Evolutionary conservation across 768 basidiomycete species (phyloP).

Genomic region (Kwoniella shandongensis): DNA sequence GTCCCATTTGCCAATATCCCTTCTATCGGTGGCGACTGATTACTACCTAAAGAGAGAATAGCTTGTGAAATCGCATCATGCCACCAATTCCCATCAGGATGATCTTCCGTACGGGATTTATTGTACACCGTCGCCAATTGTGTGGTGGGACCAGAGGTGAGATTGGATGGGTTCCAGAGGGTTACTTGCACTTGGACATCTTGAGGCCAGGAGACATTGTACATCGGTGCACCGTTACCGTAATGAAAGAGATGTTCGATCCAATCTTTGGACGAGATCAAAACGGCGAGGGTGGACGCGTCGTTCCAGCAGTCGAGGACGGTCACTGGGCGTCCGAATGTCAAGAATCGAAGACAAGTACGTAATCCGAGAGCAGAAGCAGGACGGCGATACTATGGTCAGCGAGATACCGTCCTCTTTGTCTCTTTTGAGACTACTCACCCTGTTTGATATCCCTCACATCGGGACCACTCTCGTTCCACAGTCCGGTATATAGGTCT

Average conservation of each 20-base stretch:
- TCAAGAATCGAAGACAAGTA: background rate
- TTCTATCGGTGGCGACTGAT: background rate
- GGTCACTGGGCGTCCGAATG: constrained; percentile 19
- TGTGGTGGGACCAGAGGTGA: constrained; percentile 1
- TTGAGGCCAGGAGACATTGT: constrained; percentile 8
- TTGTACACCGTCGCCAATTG: constrained; percentile 1
- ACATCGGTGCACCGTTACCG: constrained; percentile 23
- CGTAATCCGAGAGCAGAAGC: no score
- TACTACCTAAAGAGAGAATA: constrained; percentile 1
- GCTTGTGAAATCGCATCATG: constrained; percentile 17
- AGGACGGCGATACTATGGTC: no score
- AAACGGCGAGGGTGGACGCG: constrained; percentile 30
- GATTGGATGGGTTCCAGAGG: constrained; percentile 15
- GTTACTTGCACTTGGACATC: constrained; percentile 11
- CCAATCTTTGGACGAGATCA: constrained; percentile 29
- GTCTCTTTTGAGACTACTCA: constrained; percentile 10
- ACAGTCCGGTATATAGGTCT: constrained; percentile 1
- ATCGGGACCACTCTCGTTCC: constrained; percentile 23
- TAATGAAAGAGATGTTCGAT: constrained; percentile 25
- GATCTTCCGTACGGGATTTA: constrained; percentile 18
- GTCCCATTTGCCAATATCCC: constrained; percentile 3
- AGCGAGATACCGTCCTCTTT: no score
- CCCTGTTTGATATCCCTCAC: constrained; percentile 31
- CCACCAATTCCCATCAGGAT: constrained; percentile 23
- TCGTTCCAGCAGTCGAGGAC: constrained; percentile 37